Conservation (phyloP, 768 basidiomycete species). For the Suillus plorans region DNA sequence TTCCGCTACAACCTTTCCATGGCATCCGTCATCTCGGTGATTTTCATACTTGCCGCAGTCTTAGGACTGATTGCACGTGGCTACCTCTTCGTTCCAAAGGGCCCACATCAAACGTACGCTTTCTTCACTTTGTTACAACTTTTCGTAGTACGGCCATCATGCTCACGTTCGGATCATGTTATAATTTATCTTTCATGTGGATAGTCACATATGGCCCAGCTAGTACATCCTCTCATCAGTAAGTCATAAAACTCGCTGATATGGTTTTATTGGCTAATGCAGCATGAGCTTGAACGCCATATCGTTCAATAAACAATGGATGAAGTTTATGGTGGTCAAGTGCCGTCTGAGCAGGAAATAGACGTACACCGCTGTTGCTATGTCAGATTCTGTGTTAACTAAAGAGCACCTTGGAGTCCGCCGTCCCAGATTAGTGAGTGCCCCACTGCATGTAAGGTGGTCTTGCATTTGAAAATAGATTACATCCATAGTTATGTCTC, state of each 20-base stretch:
- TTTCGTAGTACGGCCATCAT: slow-evolving; percentile 59
- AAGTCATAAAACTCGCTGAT: slow-evolving; percentile 29
- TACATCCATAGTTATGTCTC: no score
- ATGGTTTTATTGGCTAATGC: no score
- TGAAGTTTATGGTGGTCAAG: neutral
- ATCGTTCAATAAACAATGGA: no score
- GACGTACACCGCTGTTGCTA: no score
- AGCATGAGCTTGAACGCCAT: no score
- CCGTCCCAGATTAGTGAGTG: no score
- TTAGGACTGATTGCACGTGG: slow-evolving; percentile 61
- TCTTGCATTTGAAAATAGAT: no score
- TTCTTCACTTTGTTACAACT: neutral
- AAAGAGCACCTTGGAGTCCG: no score
- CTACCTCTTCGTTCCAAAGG: slow-evolving; percentile 78
- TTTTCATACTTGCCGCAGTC: slow-evolving; percentile 39
- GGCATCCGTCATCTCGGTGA: slow-evolving; percentile 60
- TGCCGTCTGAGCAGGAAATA: neutral
- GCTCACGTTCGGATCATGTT: slow-evolving; percentile 80
- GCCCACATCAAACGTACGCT: slow-evolving; percentile 69
- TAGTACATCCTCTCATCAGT: slow-evolving; percentile 84
- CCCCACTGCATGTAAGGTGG: no score
- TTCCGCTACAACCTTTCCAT: slow-evolving; percentile 33
- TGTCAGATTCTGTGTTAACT: no score
- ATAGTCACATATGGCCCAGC: slow-evolving; percentile 90
- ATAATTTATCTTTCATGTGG: slow-evolving; percentile 74